Evolutionary conservation across 148 eudicot genomes (phyloP), one percentile per base, ranked within the genome.

Genomic region (Gaultheria prostrata): DNA sequence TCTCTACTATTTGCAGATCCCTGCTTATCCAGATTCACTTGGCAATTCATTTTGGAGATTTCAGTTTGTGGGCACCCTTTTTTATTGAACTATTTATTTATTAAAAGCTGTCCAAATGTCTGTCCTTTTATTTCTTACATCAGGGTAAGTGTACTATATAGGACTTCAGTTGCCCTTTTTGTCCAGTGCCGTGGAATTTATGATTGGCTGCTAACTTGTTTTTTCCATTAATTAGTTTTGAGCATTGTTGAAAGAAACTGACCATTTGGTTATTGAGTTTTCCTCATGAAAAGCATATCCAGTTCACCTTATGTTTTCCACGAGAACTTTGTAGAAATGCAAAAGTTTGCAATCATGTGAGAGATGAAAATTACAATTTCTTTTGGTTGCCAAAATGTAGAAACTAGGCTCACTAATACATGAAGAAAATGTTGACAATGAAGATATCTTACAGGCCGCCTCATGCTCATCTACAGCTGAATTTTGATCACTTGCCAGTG

Each of bases 41-140:
- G 61, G 61, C 35, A 20, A 69, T 48, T 13, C 26, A 26, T 80
- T 80, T 67, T n/a, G 85, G 53, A 79, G 65, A 84, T 84, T 72
- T 30, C 81, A 84, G 74, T 51, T 65, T 78, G 33, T 26, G 18
- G 49, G 85, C 45, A 35, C 63, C 56, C 9, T n/a, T 28, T 70
- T 45, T 5, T 4, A 7, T 81, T 5, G 10, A 48, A 30, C 28
- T 32, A 2, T 49, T 78, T 53, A 49, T 30, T 18, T 48, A 43
- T 84, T 84, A 3, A 49, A 15, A 35, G 8, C 59, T 63, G 77
- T 24, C 33, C 4, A 14, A 33, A 20, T 11, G 13, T 61, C 49
- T 32, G 4, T 77, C 32, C 39, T 30, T 39, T 12, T 28, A 9
- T 67, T 69, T 46, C 4, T 67, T 26, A 49, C 26, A 61, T 46